Percentiles rank a stretch among this genome's conserved stretches.
These are phyloP conservation scores for Suhomyces yuchorum DNA, from an alignment of 1,139 yeast genomes.

Conservation along the genomic window DNA sequence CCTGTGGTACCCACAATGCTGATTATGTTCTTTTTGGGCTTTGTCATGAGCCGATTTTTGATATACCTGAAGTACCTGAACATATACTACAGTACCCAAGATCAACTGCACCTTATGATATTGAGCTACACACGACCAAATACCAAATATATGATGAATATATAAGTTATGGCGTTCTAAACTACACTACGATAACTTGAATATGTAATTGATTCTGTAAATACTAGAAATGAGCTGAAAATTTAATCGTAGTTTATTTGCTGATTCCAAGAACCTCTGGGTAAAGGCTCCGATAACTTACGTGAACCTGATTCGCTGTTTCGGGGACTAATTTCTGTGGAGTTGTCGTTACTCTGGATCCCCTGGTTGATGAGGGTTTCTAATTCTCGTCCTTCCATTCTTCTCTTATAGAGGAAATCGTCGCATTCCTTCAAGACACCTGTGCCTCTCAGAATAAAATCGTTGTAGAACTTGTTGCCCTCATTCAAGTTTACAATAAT, in stretches of 20 bases:
- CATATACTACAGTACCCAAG: constrained; percentile 3
- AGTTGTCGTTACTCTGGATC: not conserved
- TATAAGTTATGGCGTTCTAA: too few relatives aligned
- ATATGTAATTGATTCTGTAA: not conserved
- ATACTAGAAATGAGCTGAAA: too few relatives aligned
- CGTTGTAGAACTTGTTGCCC: constrained; percentile 71
- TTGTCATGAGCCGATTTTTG: constrained; percentile 22
- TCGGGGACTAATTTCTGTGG: not conserved
- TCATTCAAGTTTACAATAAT: constrained; percentile 62
- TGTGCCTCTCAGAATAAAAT: constrained; percentile 54
- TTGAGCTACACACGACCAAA: constrained; percentile 6
- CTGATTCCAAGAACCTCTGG: not conserved
- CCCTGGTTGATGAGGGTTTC: constrained; percentile 20
- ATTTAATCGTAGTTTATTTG: not conserved
- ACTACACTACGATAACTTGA: too few relatives aligned
- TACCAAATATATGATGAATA: too few relatives aligned
- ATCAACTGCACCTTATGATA: not conserved
- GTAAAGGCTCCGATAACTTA: constrained; percentile 1
- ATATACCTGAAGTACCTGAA: constrained; percentile 23
- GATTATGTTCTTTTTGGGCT: constrained; percentile 47
- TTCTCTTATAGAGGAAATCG: constrained; percentile 53
- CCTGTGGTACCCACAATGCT: constrained; percentile 96
- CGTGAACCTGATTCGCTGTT: not conserved
- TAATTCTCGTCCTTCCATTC: constrained; percentile 55
- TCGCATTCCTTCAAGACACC: constrained; percentile 54